Evolutionary conservation across 2,329 filamentous ascomycete species (phyloP).

Genomic region (Magnaporthiopsis rhizophila): DNA sequence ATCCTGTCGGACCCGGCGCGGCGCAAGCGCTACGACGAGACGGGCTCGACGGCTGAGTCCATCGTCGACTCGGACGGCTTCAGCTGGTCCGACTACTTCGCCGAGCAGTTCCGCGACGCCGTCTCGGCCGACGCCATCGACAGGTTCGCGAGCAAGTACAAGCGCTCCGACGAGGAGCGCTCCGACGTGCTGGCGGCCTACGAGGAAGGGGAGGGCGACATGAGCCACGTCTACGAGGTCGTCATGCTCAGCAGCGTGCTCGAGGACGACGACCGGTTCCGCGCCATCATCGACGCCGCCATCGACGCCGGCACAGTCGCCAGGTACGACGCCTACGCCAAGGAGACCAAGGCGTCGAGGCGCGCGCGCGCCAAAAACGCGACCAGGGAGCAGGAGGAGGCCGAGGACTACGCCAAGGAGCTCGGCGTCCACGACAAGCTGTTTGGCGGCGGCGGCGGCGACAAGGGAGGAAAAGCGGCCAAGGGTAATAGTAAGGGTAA

Average conservation of each 20-base stretch:
- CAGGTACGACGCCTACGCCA: slow-evolving; percentile 59
- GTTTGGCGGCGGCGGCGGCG: slow-evolving; percentile 37
- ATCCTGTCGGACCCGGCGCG: slow-evolving; percentile 77
- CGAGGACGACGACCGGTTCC: slow-evolving; percentile 80
- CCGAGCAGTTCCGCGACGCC: slow-evolving; percentile 70
- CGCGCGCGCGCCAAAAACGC: slow-evolving; percentile 53
- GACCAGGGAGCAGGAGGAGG: slow-evolving; percentile 61
- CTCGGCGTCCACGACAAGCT: slow-evolving; percentile 66
- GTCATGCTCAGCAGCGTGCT: slow-evolving; percentile 83
- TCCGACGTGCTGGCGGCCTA: slow-evolving; percentile 72
- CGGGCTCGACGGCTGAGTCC: slow-evolving; percentile 79
- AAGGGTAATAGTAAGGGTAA: slow-evolving; percentile 3
- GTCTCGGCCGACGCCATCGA: slow-evolving; percentile 68
- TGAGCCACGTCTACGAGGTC: slow-evolving; percentile 68
- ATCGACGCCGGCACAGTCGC: slow-evolving; percentile 63
- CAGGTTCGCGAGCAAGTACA: slow-evolving; percentile 70
- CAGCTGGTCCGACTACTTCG: slow-evolving; percentile 86
- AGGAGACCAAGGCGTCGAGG: slow-evolving; percentile 61
- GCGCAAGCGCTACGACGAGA: slow-evolving; percentile 80
- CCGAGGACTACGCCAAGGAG: slow-evolving; percentile 67
- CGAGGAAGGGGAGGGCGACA: slow-evolving; percentile 61
- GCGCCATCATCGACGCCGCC: slow-evolving; percentile 70
- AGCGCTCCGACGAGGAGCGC: slow-evolving; percentile 77
- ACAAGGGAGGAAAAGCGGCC: slow-evolving; percentile 16
- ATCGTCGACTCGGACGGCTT: slow-evolving; percentile 74